Percentiles rank a stretch among this genome's conserved stretches.
phyloP scores from a whole-genome alignment of 148 eudicot species.

The Fagopyrum esculentum region DNA sequence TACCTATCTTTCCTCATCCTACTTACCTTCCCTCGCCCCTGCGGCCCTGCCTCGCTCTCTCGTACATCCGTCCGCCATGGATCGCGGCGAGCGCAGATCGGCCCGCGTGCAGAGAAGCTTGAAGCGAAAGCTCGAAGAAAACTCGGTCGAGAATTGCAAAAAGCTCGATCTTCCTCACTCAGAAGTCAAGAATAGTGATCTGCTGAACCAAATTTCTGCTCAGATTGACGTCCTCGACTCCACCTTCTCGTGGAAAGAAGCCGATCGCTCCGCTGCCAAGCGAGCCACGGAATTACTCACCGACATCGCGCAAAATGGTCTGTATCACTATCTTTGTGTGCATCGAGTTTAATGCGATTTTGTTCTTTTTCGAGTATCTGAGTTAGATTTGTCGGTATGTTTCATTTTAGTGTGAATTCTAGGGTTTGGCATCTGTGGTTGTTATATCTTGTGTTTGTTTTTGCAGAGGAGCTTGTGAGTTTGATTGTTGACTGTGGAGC shows the following conservation, averaged over 20 bases:
- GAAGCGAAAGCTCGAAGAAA: conserved; percentile 12
- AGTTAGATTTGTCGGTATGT: background rate
- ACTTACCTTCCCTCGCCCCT: conserved; percentile 9
- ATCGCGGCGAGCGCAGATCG: conserved; percentile 44
- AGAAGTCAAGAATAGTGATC: conserved; percentile 37
- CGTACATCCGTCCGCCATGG: conserved; percentile 25
- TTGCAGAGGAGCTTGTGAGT: conserved; percentile 59
- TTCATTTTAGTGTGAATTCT: background rate
- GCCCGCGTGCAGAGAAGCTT: conserved; percentile 46
- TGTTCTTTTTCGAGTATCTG: background rate
- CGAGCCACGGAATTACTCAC: conserved; percentile 45
- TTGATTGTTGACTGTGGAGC: conserved; percentile 63
- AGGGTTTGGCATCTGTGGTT: background rate
- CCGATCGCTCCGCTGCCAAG: conserved; percentile 49
- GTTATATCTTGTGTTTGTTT: background rate
- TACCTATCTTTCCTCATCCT: conserved; percentile 20
- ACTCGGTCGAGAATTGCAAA: conserved; percentile 22
- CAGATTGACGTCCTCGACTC: conserved; percentile 43
- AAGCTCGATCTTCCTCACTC: conserved; percentile 16
- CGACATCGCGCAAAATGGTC: conserved; percentile 73
- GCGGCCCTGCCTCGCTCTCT: background rate
- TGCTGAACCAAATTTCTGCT: conserved; percentile 31
- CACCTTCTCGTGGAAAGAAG: conserved; percentile 31
- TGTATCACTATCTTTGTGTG: background rate
- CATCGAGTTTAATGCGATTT: background rate